Evolutionary conservation across 2,329 filamentous ascomycete genomes (phyloP), one percentile per base, ranked within the genome.

Genomic region (Pleoardoris graminearum): DNA sequence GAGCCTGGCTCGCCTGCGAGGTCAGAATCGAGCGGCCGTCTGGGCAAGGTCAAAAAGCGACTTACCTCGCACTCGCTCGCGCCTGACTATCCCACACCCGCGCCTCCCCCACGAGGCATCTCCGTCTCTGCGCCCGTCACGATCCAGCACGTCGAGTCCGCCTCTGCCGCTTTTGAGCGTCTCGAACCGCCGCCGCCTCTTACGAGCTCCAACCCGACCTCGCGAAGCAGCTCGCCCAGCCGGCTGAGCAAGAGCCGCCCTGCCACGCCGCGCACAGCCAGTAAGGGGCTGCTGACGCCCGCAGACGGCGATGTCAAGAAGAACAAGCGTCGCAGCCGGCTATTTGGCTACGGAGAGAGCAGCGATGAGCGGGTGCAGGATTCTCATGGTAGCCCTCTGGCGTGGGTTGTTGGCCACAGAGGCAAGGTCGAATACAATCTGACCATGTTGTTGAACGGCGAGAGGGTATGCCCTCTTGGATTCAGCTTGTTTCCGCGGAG

Each of bases 361-460:
- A 68, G 64, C 52, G 59, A 69, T 48, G 62, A 68, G 41, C 50
- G 51, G 19, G 42, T 55, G 19, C 38, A 54, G 10, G 55, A 55
- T n/a, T 36, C 48, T 11, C 58, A 41, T 8, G 49, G 53, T 4
- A 58, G 53, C 14, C 74, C 75, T 17, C 60, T 75, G 39, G 83
- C 84, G 10, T 86, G 84, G 84, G 80, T 85, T 53, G 78, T 83
- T 5, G 83, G 82, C 7, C 75, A 85, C 58, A 75, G 79, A 37
- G 79, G 83, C 54, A 81, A 80, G 61, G 73, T 83, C 22, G 70
- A 79, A 3, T 87, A 85, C 58, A 82, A 84, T 60, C 54, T 83
- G 45, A 71, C 75, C 2, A 75, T 76, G 25, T 60, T 86, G 56
- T 55, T 79, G 21, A 74, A 75, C 48, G 82, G 78, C 33, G 76